These are phyloP conservation scores for Monosporozyma aquatica DNA, from an alignment of 805 yeast species.

Conservation along the genomic window DNA sequence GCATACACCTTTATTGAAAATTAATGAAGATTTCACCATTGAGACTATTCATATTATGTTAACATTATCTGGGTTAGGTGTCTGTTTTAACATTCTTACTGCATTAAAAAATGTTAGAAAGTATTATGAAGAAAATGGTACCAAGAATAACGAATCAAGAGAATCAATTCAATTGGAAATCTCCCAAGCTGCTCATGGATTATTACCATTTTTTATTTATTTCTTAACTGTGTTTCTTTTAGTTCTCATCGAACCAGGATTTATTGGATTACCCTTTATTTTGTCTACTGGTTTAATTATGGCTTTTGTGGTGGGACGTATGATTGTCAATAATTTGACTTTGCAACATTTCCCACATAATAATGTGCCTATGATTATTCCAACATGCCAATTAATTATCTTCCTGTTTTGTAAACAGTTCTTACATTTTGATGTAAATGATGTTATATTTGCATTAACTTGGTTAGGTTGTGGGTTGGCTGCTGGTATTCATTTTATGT, in stretches of 20 bases:
- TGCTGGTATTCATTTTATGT: slow-evolving; percentile 59
- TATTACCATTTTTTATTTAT: slow-evolving; percentile 63
- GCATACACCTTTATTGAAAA: slow-evolving; percentile 36
- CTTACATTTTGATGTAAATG: slow-evolving; percentile 30
- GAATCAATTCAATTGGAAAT: slow-evolving; percentile 12
- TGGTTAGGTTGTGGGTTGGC: slow-evolving; percentile 63
- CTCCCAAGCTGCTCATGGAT: slow-evolving; percentile 40
- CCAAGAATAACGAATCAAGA: slow-evolving; percentile 17
- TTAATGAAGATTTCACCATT: slow-evolving; percentile 25
- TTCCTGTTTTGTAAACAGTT: slow-evolving; percentile 25
- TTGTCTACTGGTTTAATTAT: slow-evolving; percentile 64
- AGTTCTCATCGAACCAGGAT: slow-evolving; percentile 41
- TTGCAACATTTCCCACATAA: slow-evolving; percentile 65
- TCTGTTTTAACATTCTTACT: slow-evolving; percentile 56
- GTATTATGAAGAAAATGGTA: slow-evolving; percentile 34
- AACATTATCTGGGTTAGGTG: slow-evolving; percentile 51
- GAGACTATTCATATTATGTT: slow-evolving; percentile 39
- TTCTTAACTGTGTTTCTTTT: slow-evolving; percentile 42
- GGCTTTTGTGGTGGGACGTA: slow-evolving; percentile 84
- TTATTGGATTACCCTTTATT: slow-evolving; percentile 47
- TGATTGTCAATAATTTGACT: slow-evolving; percentile 81
- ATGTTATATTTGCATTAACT: slow-evolving; percentile 42
- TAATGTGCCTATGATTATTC: slow-evolving; percentile 64
- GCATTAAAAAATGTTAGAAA: slow-evolving; percentile 55
- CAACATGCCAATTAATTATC: slow-evolving; percentile 39